Evolutionary conservation across 441 rosid genomes (phyloP), one percentile per base, ranked within the genome.

Genomic region (Jatropha podagrica): DNA sequence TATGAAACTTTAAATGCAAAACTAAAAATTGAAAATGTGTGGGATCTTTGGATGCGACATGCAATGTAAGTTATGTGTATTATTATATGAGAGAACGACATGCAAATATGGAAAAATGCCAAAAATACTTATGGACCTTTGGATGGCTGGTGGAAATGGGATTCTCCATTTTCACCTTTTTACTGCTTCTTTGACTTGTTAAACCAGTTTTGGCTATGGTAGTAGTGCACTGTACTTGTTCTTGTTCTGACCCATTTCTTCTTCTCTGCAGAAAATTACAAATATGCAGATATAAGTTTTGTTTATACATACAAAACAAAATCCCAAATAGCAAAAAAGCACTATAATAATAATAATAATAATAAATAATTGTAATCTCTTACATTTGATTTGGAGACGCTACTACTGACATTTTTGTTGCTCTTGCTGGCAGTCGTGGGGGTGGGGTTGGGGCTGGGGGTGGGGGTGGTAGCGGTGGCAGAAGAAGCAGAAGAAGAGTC

Each of bases 91-190:
- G 46, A 42, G 14, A 60, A 37, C 26, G 26, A 27, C 42, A 20
- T 44, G 56, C 62, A 40, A 9, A 42, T 4, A 42, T 20, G 38
- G 12, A 0, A 51, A 42, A 76, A 58, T 4, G 51, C 38, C 9
- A 42, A 1, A 73, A 23, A 38, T 32, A 32, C 32, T 32, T 32
- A 40, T 42, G 27, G 10, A 90, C 92, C 94, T 86, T 88, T 63
- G 84, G 83, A 69, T 72, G 82, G 66, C 82, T 79, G 26, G 64
- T 73, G 3, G 91, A 81, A 42, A 82, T 65, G 72, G 86, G 79
- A 65, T 80, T 89, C 48, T 84, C 89, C 23, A 75, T 74, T 74
- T 86, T 85, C 54, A 78, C 76, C 81, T 81, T 93, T 70, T 88
- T 91, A 20, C 64, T 76, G 13, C 72, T 77, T 86, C 85, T 86